These are phyloP conservation scores for Solanum chilense DNA, from an alignment of 257 asterid species.

Conservation along the genomic window DNA sequence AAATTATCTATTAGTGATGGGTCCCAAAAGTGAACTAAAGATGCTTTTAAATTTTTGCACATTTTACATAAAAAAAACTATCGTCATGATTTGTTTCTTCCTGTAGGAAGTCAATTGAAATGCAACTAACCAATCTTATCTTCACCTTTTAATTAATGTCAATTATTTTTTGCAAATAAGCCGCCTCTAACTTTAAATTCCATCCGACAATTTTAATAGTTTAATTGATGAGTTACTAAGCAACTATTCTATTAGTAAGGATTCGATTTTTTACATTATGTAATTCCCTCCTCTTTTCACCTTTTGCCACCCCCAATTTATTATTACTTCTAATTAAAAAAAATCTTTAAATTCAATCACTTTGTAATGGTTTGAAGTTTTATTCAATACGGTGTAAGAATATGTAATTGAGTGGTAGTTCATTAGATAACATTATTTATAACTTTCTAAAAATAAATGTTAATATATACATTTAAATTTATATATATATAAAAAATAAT, in stretches of 20 bases:
- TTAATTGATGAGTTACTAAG: no score
- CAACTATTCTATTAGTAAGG: accelerated
- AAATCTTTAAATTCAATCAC: no score
- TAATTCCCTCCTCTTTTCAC: accelerated
- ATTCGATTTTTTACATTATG: no score
- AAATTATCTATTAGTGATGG: neutral
- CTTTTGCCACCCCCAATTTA: neutral
- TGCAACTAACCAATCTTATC: neutral
- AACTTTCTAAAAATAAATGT: neutral
- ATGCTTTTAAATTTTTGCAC: neutral
- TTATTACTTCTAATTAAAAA: no score
- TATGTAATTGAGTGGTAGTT: neutral
- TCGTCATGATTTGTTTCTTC: neutral
- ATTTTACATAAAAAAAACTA: neutral
- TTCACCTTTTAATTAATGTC: neutral
- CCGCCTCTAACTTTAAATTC: neutral
- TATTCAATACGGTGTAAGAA: neutral
- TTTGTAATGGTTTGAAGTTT: neutral
- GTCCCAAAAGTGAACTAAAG: neutral
- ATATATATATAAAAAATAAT: no score
- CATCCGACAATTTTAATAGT: no score
- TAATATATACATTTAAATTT: neutral
- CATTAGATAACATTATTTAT: neutral
- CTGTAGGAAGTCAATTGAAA: neutral
- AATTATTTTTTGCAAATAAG: neutral